Evolutionary conservation across 306 rosid species (phyloP).

Genomic region (Quercus agrifolia): DNA sequence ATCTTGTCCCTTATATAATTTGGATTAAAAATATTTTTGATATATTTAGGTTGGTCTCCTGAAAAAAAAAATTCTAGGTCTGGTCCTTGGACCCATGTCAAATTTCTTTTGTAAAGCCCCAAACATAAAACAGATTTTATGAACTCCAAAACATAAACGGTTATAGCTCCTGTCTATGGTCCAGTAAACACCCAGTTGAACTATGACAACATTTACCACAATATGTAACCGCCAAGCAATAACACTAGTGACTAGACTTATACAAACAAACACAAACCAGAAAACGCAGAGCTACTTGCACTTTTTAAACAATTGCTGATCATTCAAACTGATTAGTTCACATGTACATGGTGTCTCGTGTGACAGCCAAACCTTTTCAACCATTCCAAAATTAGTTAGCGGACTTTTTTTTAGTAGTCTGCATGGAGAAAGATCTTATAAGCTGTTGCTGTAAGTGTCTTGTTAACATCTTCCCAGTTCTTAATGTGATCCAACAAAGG

Average conservation of each 20-base stretch:
- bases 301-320: conserved; percentile 15
- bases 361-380: neutral
- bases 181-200: neutral
- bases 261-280: neutral
- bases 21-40: too few species aligned
- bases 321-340: conserved; percentile 26
- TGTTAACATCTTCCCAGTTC: conserved; percentile 87
- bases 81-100: too few species aligned
- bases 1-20: too few species aligned
- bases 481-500: conserved; percentile 60
- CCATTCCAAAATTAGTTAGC: neutral
- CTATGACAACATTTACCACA: neutral
- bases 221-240: neutral
- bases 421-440: conserved; percentile 67
- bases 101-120: too few species aligned
- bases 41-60: too few species aligned
- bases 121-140: too few species aligned
- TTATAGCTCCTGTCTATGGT: too few species aligned
- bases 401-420: conserved; percentile 39
- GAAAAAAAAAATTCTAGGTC: too few species aligned
- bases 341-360: conserved; percentile 36
- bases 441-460: conserved; percentile 54
- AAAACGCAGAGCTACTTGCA: neutral
- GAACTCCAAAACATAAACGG: too few species aligned
- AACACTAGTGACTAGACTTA: too few species aligned